Percentiles rank a stretch among this genome's conserved stretches.
These are phyloP conservation scores for Myriosclerotinia curreyana DNA, from an alignment of 2,329 filamentous ascomycete species.

Conservation along the genomic window DNA sequence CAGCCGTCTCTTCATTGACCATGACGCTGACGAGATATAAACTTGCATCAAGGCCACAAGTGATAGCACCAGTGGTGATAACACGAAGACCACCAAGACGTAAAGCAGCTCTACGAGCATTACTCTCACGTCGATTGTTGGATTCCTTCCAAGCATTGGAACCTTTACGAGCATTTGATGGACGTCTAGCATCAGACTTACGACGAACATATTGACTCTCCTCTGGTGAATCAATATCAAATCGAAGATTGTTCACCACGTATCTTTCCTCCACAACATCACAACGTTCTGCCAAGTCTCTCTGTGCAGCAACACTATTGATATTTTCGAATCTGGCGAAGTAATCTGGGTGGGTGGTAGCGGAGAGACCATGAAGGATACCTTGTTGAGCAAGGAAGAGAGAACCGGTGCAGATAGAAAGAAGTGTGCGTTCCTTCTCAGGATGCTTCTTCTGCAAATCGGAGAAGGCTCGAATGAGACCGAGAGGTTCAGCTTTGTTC, in stretches of 20 bases:
- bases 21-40: constrained; percentile 82
- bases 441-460: constrained; percentile 79
- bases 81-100: constrained; percentile 60
- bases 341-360: constrained; percentile 79
- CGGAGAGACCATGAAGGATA: constrained; percentile 73
- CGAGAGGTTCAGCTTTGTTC: constrained; percentile 64
- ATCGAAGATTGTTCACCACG: constrained; percentile 87
- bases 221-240: constrained; percentile 74
- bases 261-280: constrained; percentile 83
- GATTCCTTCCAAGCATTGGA: constrained; percentile 78
- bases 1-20: constrained; percentile 72
- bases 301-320: constrained; percentile 69
- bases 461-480: constrained; percentile 71
- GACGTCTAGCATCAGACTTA: constrained; percentile 64
- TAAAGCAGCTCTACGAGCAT: constrained; percentile 69
- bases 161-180: constrained; percentile 70
- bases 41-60: constrained; percentile 77
- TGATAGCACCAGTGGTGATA: constrained; percentile 75
- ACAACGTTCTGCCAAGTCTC: constrained; percentile 71
- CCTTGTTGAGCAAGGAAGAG: constrained; percentile 74
- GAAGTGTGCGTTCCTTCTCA: constrained; percentile 73
- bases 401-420: constrained; percentile 76
- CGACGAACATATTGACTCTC: constrained; percentile 80
- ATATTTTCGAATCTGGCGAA: constrained; percentile 78
- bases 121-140: constrained; percentile 73